Conservation (phyloP, 2,329 filamentous ascomycete species). For the Taxawa tesnikishii region DNA sequence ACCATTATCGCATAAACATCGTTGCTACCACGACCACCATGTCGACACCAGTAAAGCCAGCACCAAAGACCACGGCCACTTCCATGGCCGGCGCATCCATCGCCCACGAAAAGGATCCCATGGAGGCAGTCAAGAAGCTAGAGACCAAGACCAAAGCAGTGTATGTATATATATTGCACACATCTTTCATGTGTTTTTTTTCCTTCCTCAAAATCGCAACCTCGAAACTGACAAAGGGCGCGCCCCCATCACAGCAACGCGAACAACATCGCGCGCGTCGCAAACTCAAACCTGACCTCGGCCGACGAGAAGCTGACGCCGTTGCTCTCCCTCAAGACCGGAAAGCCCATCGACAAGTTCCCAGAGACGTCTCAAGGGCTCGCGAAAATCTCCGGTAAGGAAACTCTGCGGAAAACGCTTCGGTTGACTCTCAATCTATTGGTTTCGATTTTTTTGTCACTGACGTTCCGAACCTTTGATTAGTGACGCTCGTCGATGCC, state of each 20-base stretch:
- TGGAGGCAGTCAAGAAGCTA: slow-evolving; percentile 17
- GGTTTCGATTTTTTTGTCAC: too few relatives aligned
- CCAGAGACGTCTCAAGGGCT: slow-evolving; percentile 17
- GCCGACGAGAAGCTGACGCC: slow-evolving; percentile 17
- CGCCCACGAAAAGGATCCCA: slow-evolving; percentile 12
- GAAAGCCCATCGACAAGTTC: slow-evolving; percentile 18
- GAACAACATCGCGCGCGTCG: slow-evolving; percentile 20
- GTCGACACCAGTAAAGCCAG: slow-evolving; percentile 7
- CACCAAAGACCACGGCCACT: background rate
- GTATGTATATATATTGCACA: slow-evolving; percentile 8
- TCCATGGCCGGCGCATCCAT: slow-evolving; percentile 1
- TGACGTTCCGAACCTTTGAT: too few relatives aligned
- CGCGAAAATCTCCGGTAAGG: slow-evolving; percentile 16
- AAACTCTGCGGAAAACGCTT: too few relatives aligned
- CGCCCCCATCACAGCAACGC: slow-evolving; percentile 13
- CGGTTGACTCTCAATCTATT: background rate
- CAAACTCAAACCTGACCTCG: slow-evolving; percentile 17
- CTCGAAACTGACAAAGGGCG: too few relatives aligned
- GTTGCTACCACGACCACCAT: slow-evolving; percentile 3
- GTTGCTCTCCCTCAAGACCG: slow-evolving; percentile 17
- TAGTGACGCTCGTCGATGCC: slow-evolving; percentile 16
- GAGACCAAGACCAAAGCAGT: slow-evolving; percentile 16
- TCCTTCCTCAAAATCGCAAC: too few relatives aligned
- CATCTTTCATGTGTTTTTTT: background rate
- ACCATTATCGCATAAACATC: background rate